phyloP scores from a whole-genome alignment of 179 eudicot species.

The Patellifolia procumbens region DNA sequence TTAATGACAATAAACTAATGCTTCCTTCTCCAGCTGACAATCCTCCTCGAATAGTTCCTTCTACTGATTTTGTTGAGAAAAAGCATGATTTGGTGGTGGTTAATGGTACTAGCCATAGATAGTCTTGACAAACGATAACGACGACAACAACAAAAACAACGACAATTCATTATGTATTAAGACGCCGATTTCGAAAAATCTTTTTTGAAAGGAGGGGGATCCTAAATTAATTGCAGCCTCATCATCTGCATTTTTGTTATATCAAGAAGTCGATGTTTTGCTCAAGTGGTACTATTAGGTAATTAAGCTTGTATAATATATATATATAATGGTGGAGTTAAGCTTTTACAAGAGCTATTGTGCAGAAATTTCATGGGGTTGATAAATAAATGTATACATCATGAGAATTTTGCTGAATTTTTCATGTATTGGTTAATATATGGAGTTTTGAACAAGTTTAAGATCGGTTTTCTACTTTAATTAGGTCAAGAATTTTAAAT shows the following conservation, averaged over 20 bases:
- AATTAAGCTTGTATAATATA: conserved; percentile 3
- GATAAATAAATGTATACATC: conserved; percentile 4
- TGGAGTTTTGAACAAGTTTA: no score
- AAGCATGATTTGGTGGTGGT: conserved; percentile 12
- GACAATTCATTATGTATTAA: background rate
- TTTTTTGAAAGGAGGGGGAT: background rate
- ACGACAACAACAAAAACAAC: background rate
- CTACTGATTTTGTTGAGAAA: background rate
- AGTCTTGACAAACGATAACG: background rate
- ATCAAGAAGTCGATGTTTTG: background rate
- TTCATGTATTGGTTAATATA: background rate
- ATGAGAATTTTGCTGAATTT: background rate
- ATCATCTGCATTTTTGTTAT: conserved; percentile 4
- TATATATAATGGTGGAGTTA: background rate
- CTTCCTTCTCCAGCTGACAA: conserved; percentile 22
- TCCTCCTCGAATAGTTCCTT: background rate
- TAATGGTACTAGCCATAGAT: conserved; percentile 5
- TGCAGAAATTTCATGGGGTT: background rate
- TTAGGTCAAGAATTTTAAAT: no score
- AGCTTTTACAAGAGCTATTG: background rate
- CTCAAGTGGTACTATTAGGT: background rate
- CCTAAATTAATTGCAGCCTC: background rate
- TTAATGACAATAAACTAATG: background rate
- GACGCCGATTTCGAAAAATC: background rate
- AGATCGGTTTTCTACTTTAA: background rate